Evolutionary conservation across 352 stramenopile genomes (phyloP).

Genomic region (Halophytophthora batemanensis): DNA sequence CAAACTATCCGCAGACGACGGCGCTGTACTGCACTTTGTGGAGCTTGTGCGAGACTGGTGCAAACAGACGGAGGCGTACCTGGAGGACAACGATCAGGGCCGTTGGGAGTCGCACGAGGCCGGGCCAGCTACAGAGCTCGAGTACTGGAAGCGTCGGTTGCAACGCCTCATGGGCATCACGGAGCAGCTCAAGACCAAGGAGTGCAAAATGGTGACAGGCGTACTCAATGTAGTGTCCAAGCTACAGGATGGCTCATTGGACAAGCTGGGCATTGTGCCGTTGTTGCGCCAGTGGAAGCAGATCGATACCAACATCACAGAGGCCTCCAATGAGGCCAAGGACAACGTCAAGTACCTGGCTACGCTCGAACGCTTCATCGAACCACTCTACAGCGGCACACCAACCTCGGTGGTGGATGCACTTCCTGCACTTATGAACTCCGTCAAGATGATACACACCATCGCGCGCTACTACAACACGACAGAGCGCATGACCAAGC

Average conservation of each 20-base stretch:
- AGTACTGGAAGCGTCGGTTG: constrained; percentile 85
- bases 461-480: constrained; percentile 90
- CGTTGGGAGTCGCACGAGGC: constrained; percentile 81
- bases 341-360: constrained; percentile 87
- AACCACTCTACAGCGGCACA: constrained; percentile 70
- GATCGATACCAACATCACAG: constrained; percentile 87
- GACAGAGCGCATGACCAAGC: constrained; percentile 87
- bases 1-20: constrained; percentile 63
- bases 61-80: constrained; percentile 80
- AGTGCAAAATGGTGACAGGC: constrained; percentile 85
- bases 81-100: constrained; percentile 80
- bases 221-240: constrained; percentile 84
- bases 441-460: constrained; percentile 89
- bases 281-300: constrained; percentile 83
- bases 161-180: constrained; percentile 86
- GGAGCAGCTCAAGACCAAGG: constrained; percentile 87
- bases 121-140: constrained; percentile 77
- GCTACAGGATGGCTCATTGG: constrained; percentile 53
- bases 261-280: constrained; percentile 59
- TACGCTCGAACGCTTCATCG: constrained; percentile 84
- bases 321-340: constrained; percentile 81
- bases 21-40: constrained; percentile 77
- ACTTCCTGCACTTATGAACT: constrained; percentile 87
- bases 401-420: constrained; percentile 64
- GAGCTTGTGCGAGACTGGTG: constrained; percentile 90